A percentile compares a stretch with the other conserved stretches of the same genome.
phyloP scores from a whole-genome alignment of 208 protist species.

The Crithidia expoeki region DNA sequence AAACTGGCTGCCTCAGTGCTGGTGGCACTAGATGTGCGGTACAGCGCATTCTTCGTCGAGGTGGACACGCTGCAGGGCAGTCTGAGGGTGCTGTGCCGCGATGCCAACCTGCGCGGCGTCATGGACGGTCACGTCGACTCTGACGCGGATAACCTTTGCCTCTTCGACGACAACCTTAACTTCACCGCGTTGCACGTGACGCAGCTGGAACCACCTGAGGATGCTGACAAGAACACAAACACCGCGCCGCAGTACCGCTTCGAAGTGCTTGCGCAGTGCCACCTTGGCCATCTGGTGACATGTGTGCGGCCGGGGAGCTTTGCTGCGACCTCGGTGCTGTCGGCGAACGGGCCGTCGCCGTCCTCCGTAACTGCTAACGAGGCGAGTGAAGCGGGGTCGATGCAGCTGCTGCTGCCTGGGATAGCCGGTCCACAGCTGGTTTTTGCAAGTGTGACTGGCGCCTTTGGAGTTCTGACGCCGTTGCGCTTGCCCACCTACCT shows the following conservation, averaged over 20 bases:
- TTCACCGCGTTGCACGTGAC: slow-evolving; percentile 42
- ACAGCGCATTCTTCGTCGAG: slow-evolving; percentile 66
- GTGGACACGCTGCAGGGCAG: slow-evolving; percentile 78
- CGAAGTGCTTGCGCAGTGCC: slow-evolving; percentile 48
- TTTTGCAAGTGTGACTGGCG: slow-evolving; percentile 74
- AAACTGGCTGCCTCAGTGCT: slow-evolving; percentile 31
- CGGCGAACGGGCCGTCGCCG: not conserved
- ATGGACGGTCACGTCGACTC: slow-evolving; percentile 53
- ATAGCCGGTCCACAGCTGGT: slow-evolving; percentile 63
- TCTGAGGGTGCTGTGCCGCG: slow-evolving; percentile 54
- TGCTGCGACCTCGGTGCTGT: slow-evolving; percentile 36
- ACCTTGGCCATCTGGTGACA: slow-evolving; percentile 80
- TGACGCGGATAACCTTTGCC: slow-evolving; percentile 33
- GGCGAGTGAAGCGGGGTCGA: not conserved
- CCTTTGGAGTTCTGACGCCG: slow-evolving; percentile 76
- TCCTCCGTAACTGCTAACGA: not conserved
- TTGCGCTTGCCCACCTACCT: slow-evolving; percentile 52
- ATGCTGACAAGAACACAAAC: slow-evolving; percentile 2
- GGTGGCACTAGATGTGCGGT: slow-evolving; percentile 70
- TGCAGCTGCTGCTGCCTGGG: slow-evolving; percentile 34
- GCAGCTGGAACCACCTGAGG: slow-evolving; percentile 12
- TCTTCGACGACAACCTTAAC: slow-evolving; percentile 81
- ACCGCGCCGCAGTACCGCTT: slow-evolving; percentile 13
- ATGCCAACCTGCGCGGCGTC: slow-evolving; percentile 56
- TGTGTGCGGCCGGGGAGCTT: slow-evolving; percentile 71